Percentiles rank a stretch among this genome's conserved stretches.
Evolutionary conservation across 108 stramenopile genomes (phyloP).

Genomic region (Cyclotella baltica): DNA sequence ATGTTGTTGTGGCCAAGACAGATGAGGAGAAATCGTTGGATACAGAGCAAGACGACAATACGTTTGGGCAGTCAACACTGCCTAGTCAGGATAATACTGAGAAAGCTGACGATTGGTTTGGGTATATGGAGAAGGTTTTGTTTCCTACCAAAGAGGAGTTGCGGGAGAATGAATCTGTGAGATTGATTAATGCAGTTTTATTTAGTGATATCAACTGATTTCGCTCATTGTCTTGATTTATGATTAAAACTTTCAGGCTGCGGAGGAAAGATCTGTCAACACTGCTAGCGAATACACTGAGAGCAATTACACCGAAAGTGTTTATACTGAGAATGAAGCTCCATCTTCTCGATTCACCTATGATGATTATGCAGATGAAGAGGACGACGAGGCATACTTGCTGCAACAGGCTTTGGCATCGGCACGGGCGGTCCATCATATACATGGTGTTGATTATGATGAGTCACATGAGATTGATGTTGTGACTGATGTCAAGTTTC

Average conservation of each 20-base stretch:
- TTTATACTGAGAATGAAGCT: constrained; percentile 9
- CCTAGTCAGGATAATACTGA: not conserved
- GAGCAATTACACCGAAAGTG: constrained; percentile 10
- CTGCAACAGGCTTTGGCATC: constrained; percentile 58
- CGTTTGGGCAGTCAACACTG: constrained; percentile 25
- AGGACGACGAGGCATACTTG: constrained; percentile 42
- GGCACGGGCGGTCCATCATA: constrained; percentile 69
- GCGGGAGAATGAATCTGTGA: constrained; percentile 8
- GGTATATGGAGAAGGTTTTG: constrained; percentile 35
- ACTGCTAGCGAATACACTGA: constrained; percentile 11
- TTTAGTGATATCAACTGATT: not conserved
- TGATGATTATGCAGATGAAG: constrained; percentile 19
- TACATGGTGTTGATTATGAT: constrained; percentile 68
- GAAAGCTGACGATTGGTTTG: constrained; percentile 35
- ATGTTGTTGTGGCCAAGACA: not conserved
- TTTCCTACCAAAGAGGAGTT: constrained; percentile 33
- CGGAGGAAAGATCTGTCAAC: not conserved
- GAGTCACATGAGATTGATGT: constrained; percentile 65
- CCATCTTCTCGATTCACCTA: constrained; percentile 9
- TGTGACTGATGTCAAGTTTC: constrained; percentile 68
- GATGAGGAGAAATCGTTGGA: constrained; percentile 15
- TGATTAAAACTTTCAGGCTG: not conserved
- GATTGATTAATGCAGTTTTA: not conserved
- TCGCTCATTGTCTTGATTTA: not conserved
- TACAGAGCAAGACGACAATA: constrained; percentile 37